Base-by-base conservation (phyloP, 768 basidiomycete genomes). In the Leccinum rimulosum region DNA sequence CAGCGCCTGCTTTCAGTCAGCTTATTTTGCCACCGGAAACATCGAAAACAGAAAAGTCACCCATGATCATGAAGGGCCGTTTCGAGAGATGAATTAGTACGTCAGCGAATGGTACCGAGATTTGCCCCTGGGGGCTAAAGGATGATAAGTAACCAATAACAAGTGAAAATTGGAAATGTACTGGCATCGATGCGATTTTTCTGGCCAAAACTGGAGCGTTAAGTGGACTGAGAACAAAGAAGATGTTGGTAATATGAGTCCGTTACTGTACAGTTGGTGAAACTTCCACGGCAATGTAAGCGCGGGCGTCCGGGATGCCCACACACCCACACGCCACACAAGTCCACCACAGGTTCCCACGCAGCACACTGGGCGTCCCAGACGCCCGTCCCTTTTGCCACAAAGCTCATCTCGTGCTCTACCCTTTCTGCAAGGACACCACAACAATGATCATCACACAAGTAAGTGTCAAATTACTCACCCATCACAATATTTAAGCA, bases 201-300 rank as follows among this genome's bases (percentile, higher is more conserved):
- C 88, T 88, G 36, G 94, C 80, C 48, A 98, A 70, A 6, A 83
- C 82, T 64, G 93, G 88, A 5, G 95, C 93, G 72, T 99, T 99
- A 57, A 97, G 84, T 8, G 95, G 96, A 8, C 97, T 97, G 52
- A 99, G 80, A 14, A 2, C 89, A 94, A 9, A 99, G 80, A 31
- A 98, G 81, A 54, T 88, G 82, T 64, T 91, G 88, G 69, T 97
- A 93, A 72, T 98, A 97, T 3, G 86, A 66, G 72, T 98, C 93
- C 1, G 86, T 85, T n/a, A 94, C 87, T 35, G 93, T 91, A 30
- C 89, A 88, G 71, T 98, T 98, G 77, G 30, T 31, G 9, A 31
- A 31, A 31, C 30, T 31, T 8, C 30, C 9, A 31, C 30, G 30
- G 30, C 8, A 8, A 7, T 31, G 30, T 31, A 9, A 31, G 30